Evolutionary conservation across 2,329 filamentous ascomycete genomes (phyloP).

Genomic region (Knufia fluminis): DNA sequence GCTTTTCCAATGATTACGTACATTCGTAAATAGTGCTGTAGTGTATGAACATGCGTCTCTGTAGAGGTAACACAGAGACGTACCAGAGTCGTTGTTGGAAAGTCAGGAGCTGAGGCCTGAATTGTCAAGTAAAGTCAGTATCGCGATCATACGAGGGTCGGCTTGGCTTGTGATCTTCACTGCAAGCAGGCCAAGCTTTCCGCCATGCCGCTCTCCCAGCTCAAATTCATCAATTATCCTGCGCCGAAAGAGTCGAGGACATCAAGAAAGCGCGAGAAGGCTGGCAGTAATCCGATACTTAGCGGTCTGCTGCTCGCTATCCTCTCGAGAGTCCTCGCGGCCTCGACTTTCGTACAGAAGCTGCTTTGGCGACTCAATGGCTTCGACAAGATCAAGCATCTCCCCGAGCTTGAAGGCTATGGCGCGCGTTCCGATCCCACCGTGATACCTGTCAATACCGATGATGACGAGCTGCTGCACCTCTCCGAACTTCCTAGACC

Average conservation of each 20-base stretch:
- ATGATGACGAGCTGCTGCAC: conserved; percentile 9
- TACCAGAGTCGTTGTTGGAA: no score
- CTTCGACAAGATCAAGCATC: conserved; percentile 49
- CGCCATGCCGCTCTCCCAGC: conserved; percentile 2
- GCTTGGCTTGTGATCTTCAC: not conserved
- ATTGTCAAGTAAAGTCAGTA: no score
- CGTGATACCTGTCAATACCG: conserved; percentile 39
- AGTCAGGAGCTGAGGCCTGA: no score
- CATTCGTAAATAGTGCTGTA: no score
- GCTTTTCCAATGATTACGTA: no score
- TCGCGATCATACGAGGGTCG: no score
- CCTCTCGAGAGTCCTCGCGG: not conserved
- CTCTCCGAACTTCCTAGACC: conserved; percentile 24
- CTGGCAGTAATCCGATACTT: conserved; percentile 2
- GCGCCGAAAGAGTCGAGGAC: conserved; percentile 6
- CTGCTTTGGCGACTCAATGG: conserved; percentile 64
- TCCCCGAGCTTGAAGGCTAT: conserved; percentile 46
- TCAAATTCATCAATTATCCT: conserved; percentile 8
- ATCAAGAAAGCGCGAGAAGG: not conserved
- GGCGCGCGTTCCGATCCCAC: conserved; percentile 48
- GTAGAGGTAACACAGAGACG: no score
- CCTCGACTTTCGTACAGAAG: conserved; percentile 52
- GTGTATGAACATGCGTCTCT: no score
- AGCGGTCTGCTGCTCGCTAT: conserved; percentile 3
- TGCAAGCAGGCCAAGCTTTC: not conserved